Percentiles rank a stretch among this genome's conserved stretches.
Evolutionary conservation across 1,139 yeast genomes (phyloP).

Genomic region (Sugiyamaella novakii): DNA sequence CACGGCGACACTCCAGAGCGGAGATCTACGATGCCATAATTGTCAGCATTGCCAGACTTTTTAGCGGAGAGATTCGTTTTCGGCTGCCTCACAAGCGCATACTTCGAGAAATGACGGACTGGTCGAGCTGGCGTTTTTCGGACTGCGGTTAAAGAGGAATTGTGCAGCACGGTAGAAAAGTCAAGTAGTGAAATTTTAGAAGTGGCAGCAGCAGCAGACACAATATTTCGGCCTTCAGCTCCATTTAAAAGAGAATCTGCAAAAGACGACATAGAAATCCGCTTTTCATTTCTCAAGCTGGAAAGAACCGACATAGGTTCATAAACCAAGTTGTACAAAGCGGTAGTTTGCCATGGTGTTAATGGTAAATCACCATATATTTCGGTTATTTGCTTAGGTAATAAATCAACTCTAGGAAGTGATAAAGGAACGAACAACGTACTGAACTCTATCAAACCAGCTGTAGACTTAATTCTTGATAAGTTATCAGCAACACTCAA

Average conservation of each 20-base stretch:
- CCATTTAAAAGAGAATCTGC: slow-evolving; percentile 31
- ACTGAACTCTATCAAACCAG: slow-evolving; percentile 50
- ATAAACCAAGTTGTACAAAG: slow-evolving; percentile 34
- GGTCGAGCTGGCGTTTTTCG: slow-evolving; percentile 1
- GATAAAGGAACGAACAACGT: slow-evolving; percentile 57
- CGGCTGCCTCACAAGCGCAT: slow-evolving; percentile 38
- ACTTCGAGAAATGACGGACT: slow-evolving; percentile 40
- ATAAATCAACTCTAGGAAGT: slow-evolving; percentile 27
- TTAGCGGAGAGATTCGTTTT: neutral
- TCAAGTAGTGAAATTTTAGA: slow-evolving; percentile 25
- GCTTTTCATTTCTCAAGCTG: slow-evolving; percentile 29
- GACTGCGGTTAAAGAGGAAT: neutral
- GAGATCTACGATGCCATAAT: slow-evolving; percentile 17
- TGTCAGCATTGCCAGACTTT: neutral
- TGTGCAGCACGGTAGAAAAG: slow-evolving; percentile 20
- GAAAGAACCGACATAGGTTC: slow-evolving; percentile 39
- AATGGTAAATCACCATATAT: slow-evolving; percentile 4
- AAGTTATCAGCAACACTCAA: slow-evolving; percentile 34
- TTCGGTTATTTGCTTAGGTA: neutral
- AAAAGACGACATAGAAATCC: slow-evolving; percentile 35
- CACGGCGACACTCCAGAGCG: slow-evolving; percentile 22
- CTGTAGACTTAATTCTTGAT: slow-evolving; percentile 52
- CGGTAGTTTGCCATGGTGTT: slow-evolving; percentile 36
- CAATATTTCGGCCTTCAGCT: slow-evolving; percentile 32
- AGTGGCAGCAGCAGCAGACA: slow-evolving; percentile 26